Evolutionary conservation across 2,329 filamentous ascomycete genomes (phyloP).

Genomic region (Fusarium lyarnte): DNA sequence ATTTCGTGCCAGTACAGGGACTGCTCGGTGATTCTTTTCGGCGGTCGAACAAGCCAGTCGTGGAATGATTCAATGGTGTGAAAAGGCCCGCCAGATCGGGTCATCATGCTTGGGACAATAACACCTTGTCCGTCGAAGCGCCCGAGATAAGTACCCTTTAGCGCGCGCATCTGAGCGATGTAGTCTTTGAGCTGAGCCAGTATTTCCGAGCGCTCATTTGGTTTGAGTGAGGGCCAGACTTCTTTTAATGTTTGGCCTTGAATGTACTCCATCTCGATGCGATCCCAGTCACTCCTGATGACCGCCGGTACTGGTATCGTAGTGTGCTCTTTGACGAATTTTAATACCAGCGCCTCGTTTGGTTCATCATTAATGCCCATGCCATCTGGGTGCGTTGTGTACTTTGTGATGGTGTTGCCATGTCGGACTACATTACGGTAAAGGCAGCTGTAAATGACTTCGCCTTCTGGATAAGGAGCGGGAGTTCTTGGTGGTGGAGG

Average conservation of each 20-base stretch:
- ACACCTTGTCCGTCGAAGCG: constrained; percentile 39
- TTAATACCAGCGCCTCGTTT: constrained; percentile 30
- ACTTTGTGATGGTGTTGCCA: constrained; percentile 35
- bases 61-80: constrained; percentile 27
- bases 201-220: constrained; percentile 27
- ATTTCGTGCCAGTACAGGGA: constrained; percentile 40
- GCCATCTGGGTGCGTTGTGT: constrained; percentile 27
- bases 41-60: constrained; percentile 37
- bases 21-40: constrained; percentile 12
- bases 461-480: constrained; percentile 36
- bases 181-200: constrained; percentile 36
- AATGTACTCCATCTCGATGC: constrained; percentile 41
- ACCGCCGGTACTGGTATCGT: constrained; percentile 42
- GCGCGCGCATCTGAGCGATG: constrained; percentile 31
- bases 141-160: constrained; percentile 31
- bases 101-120: constrained; percentile 30
- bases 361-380: constrained; percentile 26
- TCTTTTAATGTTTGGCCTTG: constrained; percentile 40
- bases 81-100: constrained; percentile 37
- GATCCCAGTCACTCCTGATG: constrained; percentile 42
- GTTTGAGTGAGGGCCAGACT: constrained; percentile 32
- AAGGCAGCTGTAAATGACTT: constrained; percentile 16
- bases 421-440: constrained; percentile 21
- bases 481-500: constrained; percentile 23
- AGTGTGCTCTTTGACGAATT: constrained; percentile 35